Evolutionary conservation across 495 filamentous ascomycete genomes (phyloP).

Genomic region (Hypoxylon perforatum): DNA sequence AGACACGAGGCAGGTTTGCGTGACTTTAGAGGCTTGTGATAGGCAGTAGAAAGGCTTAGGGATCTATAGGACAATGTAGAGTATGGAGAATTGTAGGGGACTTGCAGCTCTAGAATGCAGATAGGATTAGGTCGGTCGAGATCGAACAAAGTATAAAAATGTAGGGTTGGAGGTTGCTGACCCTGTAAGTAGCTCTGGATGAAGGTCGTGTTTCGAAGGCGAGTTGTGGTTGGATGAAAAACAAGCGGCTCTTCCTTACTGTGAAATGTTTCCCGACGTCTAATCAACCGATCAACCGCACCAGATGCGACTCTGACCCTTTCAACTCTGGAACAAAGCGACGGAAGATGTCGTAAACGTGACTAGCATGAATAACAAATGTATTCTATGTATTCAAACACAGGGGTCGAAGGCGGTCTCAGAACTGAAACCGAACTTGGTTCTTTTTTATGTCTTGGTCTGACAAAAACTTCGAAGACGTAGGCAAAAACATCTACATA

Average conservation of each 20-base stretch:
- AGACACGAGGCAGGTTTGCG: conserved; percentile 37
- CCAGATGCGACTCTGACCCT: conserved; percentile 1
- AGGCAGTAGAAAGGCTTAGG: not conserved
- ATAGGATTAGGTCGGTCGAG: conserved; percentile 14
- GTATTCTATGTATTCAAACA: too few relatives aligned
- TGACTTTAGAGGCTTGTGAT: conserved; percentile 38
- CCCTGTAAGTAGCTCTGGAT: conserved; percentile 43
- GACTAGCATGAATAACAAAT: too few relatives aligned
- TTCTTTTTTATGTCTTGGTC: too few relatives aligned
- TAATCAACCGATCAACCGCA: too few relatives aligned
- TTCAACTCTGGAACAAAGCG: too few relatives aligned
- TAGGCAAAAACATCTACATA: too few relatives aligned
- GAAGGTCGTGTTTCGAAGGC: conserved; percentile 44
- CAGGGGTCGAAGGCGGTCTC: too few relatives aligned
- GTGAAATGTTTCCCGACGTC: conserved; percentile 1
- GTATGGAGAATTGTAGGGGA: conserved; percentile 1
- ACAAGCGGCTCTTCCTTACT: conserved; percentile 28
- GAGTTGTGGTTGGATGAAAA: conserved; percentile 44
- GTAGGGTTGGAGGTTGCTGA: conserved; percentile 26
- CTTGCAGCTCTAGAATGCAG: conserved; percentile 8
- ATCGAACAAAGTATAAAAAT: conserved; percentile 23
- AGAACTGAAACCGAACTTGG: too few relatives aligned
- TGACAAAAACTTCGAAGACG: too few relatives aligned
- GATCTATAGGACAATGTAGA: too few relatives aligned
- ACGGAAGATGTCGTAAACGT: too few relatives aligned